Evolutionary conservation across 345 rosid genomes (phyloP), one percentile per base, ranked within the genome.

Genomic region (Fremontodendron californicum): DNA sequence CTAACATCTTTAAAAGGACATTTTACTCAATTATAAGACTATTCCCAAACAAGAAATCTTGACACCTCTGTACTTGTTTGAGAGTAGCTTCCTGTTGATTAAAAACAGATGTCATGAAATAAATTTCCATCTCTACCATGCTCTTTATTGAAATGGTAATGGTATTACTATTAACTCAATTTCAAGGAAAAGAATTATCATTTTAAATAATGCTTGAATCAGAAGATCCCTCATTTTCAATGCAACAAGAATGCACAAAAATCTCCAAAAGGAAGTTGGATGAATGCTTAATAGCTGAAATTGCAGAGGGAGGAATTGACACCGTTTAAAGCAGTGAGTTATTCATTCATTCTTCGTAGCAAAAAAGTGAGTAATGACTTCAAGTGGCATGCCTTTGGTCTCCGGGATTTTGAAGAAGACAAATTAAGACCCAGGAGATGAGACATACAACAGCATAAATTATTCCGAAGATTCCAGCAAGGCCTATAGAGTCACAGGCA

Each of bases 341-440:
- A 85, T 46, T 87, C 84, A 2, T 33, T 33, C 35, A 33, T 43
- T 74, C 81, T 87, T 90, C 21, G 80, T 65, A 33, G 88, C 90
- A 74, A 95, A 95, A 90, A 91, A 95, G 81, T 95, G 97, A 15
- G 94, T 87, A 78, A 95, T 95, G 78, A 95, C 98, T 81, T 95
- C 99, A 58, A 95, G 91, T 5, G 99, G 99, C 98, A 95, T 93
- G 62, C 98, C 98, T 82, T 95, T 95, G 80, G 98, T 95, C 84
- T 95, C 98, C 0, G 99, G 99, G 29, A 93, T 98, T 83, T 92
- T 95, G 84, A 90, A 61, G 94, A 78, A 95, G 52, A 95, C 91
- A 33, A 95, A 95, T 63, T n/a, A n/a, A n/a, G n/a, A 95, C 33
- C 96, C 91, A 95, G 4, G 99, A 95, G 82, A 95, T 76, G 4